Evolutionary conservation across 1,284 basidiomycete genomes (phyloP), one percentile per base, ranked within the genome.

Genomic region (Ustilago xerochloae): DNA sequence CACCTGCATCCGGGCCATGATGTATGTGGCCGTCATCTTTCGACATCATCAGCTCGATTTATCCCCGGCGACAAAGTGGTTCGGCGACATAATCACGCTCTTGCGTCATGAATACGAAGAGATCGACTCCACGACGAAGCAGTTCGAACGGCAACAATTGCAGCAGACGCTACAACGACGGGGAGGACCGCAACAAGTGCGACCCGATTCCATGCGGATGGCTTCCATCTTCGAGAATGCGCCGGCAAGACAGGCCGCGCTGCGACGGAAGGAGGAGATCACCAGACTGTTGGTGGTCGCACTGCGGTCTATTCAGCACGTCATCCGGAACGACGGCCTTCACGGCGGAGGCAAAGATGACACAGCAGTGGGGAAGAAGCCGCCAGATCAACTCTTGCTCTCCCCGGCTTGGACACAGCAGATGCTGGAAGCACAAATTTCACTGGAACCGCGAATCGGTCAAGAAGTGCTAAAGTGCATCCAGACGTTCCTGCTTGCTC

Each of bases 1-100:
- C 30, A 89, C 90, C 9, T 89, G 90, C 74, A 89, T 97, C 52
- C 89, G 92, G 8, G 93, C 92, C 0, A 87, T 92, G 80, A 90
- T 91, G 88, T 90, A 91, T 80, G 88, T 93, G 20, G 89, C 89
- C 0, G 89, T 90, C 24, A 87, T 93, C 12, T 87, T 91, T 75
- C 88, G 89, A 20, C 89, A 90, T 63, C 88, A 91, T 48, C 80
- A 84, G 0, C 82, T 91, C 8, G 85, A 88, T 3, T 78, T 94
- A 13, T 81, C 87, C 16, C 88, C 88, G 0, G 87, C 91, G 4
- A 85, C 90, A 10, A 86, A 85, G 2, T 94, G 93, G 90, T 86
- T 94, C 36, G 86, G 87, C 2, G 89, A 90, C 3, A 90, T 93
- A 70, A 86, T 89, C 2, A 84, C 86, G 3, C 81, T 85, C 3